phyloP scores from a whole-genome alignment of 2,329 filamentous ascomycete genomes.

The Zymoseptoria brevis region DNA sequence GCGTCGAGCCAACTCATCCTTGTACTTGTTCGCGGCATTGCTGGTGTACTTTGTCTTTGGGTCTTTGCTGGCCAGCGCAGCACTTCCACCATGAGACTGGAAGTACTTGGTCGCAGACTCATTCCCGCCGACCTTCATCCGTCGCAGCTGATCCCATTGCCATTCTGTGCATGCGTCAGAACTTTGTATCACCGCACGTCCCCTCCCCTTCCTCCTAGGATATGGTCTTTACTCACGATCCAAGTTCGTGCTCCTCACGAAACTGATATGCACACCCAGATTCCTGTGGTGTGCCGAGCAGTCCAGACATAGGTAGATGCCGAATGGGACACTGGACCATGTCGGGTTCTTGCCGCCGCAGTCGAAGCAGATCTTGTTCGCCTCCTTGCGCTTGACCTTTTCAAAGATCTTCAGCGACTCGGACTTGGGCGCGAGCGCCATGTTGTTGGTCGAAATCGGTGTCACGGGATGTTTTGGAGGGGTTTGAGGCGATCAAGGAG shows the following conservation, averaged over 20 bases:
- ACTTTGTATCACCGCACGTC: not conserved
- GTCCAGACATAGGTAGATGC: slow-evolving; percentile 96
- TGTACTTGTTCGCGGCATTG: slow-evolving; percentile 90
- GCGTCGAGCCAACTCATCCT: slow-evolving; percentile 85
- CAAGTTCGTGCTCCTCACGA: slow-evolving; percentile 95
- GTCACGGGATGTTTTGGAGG: not conserved
- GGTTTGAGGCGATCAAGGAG: not conserved
- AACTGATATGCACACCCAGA: slow-evolving; percentile 96
- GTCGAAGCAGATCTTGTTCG: slow-evolving; percentile 99
- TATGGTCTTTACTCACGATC: slow-evolving; percentile 62
- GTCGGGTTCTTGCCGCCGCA: slow-evolving; percentile 96
- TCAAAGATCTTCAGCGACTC: slow-evolving; percentile 97
- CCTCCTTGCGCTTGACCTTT: slow-evolving; percentile 87
- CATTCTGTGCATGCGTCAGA: slow-evolving; percentile 45
- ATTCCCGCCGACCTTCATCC: slow-evolving; percentile 98
- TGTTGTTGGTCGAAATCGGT: slow-evolving; percentile 22
- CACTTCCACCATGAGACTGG: slow-evolving; percentile 89
- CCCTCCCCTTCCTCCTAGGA: not conserved
- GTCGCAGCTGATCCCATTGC: slow-evolving; percentile 96
- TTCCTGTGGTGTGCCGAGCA: slow-evolving; percentile 96
- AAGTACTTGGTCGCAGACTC: slow-evolving; percentile 98
- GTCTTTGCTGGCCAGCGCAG: slow-evolving; percentile 92
- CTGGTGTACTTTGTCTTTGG: slow-evolving; percentile 95
- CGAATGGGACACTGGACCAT: slow-evolving; percentile 53
- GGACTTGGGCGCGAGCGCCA: slow-evolving; percentile 73